Evolutionary conservation across 2,329 filamentous ascomycete species (phyloP), one percentile per base, ranked within the genome.

Genomic region (Trichoderma guizhouense): DNA sequence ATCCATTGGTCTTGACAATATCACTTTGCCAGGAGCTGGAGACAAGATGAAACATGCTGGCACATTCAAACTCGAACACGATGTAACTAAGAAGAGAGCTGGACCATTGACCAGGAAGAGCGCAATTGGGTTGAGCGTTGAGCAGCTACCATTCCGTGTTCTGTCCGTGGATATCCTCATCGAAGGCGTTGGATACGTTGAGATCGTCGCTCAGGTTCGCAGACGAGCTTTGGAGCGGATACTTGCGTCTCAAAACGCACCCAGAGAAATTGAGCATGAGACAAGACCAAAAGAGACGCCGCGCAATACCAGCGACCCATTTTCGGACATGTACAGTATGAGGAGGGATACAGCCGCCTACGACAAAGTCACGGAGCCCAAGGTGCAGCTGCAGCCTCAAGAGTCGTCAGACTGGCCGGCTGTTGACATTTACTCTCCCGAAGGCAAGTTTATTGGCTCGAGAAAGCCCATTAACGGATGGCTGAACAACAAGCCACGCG

Each of bases 111-210:
- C 92, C 4, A 84, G 86, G 36, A 88, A 86, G 72, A 85, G 88
- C 64, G 92, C 89, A 2, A 87, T 87, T 58, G 90, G 87, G 51
- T 84, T 91, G 60, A 89, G 88, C 71, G 86, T 92, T 0, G 90
- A 93, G 2, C 83, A 86, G 18, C 84, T 98, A 5, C 93, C 94
- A 0, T 99, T 95, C 81, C 88, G 89, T 15, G 90, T 98, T 2
- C 86, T 96, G 73, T 90, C 92, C 9, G 88, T 91, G 0, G 97
- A 99, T 78, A 90, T 99, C 28, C 84, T 99, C 15, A 90, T 99
- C 64, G 95, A 98, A 80, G 94, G 96, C 2, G 91, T 94, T 30
- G 96, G 96, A 8, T 99, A 97, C 93, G 87, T 99, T 3, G 96
- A 99, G 81, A 81, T 99, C 53, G 91, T 90, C 0, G 91, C 91